These are phyloP conservation scores for Zygnema circumcarinatum DNA, from an alignment of 139 green algal genomes.

Conservation along the genomic window DNA sequence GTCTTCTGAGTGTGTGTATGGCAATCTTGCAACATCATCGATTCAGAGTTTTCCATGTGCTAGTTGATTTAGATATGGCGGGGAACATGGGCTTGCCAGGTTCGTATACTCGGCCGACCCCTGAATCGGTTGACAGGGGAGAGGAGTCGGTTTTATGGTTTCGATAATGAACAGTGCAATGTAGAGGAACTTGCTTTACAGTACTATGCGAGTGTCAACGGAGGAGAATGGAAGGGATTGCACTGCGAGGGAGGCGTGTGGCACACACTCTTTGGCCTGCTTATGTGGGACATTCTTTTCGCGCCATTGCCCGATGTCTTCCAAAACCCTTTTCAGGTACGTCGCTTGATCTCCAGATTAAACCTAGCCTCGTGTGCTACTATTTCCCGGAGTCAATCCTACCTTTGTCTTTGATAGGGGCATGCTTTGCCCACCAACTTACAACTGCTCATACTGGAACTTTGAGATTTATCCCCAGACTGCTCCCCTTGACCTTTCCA, in stretches of 20 bases:
- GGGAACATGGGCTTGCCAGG: too few species aligned
- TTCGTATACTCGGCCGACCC: slow-evolving; percentile 36
- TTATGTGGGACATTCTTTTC: slow-evolving; percentile 66
- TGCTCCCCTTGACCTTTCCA: slow-evolving; percentile 58
- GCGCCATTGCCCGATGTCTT: slow-evolving; percentile 61
- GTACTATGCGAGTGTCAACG: slow-evolving; percentile 44
- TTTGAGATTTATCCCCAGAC: slow-evolving; percentile 45
- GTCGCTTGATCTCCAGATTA: too few species aligned
- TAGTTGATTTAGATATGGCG: too few species aligned
- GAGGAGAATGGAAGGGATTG: slow-evolving; percentile 35
- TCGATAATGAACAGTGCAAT: slow-evolving; percentile 17
- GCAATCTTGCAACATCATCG: too few species aligned
- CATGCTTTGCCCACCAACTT: too few species aligned
- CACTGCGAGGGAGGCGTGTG: slow-evolving; percentile 60
- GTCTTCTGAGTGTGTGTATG: too few species aligned
- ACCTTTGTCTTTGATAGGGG: too few species aligned
- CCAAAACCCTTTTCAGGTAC: slow-evolving; percentile 58
- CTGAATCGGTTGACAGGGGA: slow-evolving; percentile 44
- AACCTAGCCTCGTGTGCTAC: too few species aligned
- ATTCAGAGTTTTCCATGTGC: too few species aligned
- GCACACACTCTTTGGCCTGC: slow-evolving; percentile 56
- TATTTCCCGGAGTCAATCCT: too few species aligned
- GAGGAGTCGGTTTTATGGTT: slow-evolving; percentile 54
- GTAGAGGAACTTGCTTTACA: slow-evolving; percentile 65
- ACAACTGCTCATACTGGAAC: too few species aligned